Percentiles rank a stretch among this genome's conserved stretches.
phyloP scores from a whole-genome alignment of 441 rosid species.

The Corymbia calophylla region DNA sequence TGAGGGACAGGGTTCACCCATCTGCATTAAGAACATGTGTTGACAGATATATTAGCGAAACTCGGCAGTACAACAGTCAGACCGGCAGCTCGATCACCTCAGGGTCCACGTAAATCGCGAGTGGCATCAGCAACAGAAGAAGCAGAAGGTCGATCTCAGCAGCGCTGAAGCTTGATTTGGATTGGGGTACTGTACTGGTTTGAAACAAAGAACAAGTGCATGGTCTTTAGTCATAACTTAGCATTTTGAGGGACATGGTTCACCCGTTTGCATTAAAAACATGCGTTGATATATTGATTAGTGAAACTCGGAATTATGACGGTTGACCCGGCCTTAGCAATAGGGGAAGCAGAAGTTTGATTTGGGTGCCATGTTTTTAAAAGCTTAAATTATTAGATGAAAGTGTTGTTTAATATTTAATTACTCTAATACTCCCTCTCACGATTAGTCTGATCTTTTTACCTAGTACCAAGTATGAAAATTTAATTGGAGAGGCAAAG shows the following conservation, averaged over 20 bases:
- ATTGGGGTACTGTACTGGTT: not conserved
- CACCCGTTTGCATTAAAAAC: not conserved
- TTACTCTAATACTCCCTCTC: too few species aligned
- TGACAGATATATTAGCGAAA: not conserved
- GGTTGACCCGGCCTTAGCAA: not conserved
- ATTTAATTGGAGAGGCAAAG: too few species aligned
- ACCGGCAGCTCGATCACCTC: not conserved
- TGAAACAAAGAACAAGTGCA: not conserved
- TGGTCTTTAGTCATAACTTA: not conserved
- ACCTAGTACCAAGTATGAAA: too few species aligned
- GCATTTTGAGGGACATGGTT: not conserved
- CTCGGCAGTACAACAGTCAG: rapidly evolving
- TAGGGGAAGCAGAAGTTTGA: not conserved
- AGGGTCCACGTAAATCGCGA: not conserved
- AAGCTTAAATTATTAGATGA: too few species aligned
- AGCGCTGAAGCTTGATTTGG: not conserved
- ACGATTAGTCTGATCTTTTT: too few species aligned
- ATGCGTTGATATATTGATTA: not conserved
- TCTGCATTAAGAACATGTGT: not conserved
- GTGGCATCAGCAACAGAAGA: not conserved
- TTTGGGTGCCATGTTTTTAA: rapidly evolving
- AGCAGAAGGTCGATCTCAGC: not conserved
- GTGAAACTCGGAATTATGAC: not conserved
- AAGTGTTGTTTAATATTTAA: too few species aligned
- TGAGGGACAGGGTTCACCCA: not conserved